These are phyloP conservation scores for Alternaria dauci DNA, from an alignment of 2,329 filamentous ascomycete genomes.

Conservation along the genomic window DNA sequence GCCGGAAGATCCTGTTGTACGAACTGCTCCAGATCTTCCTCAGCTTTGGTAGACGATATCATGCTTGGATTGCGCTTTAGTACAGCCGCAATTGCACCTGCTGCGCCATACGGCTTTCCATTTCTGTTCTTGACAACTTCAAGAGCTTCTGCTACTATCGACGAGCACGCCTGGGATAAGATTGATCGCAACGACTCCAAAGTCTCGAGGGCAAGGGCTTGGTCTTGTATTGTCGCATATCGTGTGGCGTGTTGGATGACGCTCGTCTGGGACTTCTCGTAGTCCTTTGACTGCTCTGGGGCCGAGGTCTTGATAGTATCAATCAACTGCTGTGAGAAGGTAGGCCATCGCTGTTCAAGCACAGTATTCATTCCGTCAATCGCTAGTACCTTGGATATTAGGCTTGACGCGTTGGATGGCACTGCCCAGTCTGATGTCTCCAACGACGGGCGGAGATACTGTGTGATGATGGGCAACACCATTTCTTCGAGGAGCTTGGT, in stretches of 20 bases:
- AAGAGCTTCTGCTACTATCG: slow-evolving; percentile 60
- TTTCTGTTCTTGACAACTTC: slow-evolving; percentile 62
- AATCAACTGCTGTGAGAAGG: slow-evolving; percentile 68
- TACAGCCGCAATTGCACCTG: slow-evolving; percentile 64
- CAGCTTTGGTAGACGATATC: slow-evolving; percentile 53
- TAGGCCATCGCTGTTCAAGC: slow-evolving; percentile 68
- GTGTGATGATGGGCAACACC: slow-evolving; percentile 62
- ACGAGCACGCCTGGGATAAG: slow-evolving; percentile 49
- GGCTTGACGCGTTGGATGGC: slow-evolving; percentile 49
- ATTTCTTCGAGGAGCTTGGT: slow-evolving; percentile 57
- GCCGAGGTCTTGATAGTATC: slow-evolving; percentile 75
- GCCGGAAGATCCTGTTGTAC: slow-evolving; percentile 64
- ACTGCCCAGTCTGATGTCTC: slow-evolving; percentile 62
- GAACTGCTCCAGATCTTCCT: slow-evolving; percentile 55
- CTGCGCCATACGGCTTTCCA: slow-evolving; percentile 73
- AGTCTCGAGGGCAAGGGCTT: slow-evolving; percentile 20
- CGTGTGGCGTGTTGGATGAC: slow-evolving; percentile 72
- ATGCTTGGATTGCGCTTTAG: slow-evolving; percentile 57
- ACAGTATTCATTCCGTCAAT: slow-evolving; percentile 57
- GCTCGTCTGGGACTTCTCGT: slow-evolving; percentile 73
- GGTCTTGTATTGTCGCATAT: slow-evolving; percentile 64
- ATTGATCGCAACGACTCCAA: slow-evolving; percentile 18
- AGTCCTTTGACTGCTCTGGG: slow-evolving; percentile 82
- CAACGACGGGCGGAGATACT: slow-evolving; percentile 61
- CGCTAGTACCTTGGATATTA: slow-evolving; percentile 54